A percentile compares a stretch with the other conserved stretches of the same genome.
Conservation (phyloP, 23 red algal genomes). For the Agarophyton chilense region DNA sequence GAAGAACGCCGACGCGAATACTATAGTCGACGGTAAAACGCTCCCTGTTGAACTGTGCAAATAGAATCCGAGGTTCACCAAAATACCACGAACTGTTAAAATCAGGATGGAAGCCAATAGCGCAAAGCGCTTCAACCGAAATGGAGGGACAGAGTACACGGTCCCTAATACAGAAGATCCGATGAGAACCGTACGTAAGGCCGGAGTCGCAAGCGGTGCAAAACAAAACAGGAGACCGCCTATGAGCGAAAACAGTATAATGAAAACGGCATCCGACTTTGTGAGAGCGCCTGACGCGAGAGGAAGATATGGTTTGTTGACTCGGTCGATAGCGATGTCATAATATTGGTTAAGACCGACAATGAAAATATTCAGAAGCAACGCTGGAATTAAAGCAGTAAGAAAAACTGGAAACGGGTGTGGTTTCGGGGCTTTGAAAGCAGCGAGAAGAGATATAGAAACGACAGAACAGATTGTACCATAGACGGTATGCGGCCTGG, state of each 20-base stretch:
- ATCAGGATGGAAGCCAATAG: constrained; percentile 83
- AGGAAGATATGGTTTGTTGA: constrained; percentile 98
- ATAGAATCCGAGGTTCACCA: constrained; percentile 94
- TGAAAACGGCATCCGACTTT: constrained; percentile 41
- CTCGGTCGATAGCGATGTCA: constrained; percentile 82
- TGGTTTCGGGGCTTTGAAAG: not conserved
- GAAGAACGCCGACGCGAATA: constrained; percentile 78
- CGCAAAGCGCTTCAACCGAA: constrained; percentile 92
- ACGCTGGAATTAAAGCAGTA: constrained; percentile 68
- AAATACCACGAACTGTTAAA: constrained; percentile 77
- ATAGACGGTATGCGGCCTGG: constrained; percentile 87
- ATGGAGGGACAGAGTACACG: constrained; percentile 83
- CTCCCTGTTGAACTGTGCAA: constrained; percentile 31
- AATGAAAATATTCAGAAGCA: constrained; percentile 94
- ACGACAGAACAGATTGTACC: constrained; percentile 76
- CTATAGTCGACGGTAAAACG: constrained; percentile 35
- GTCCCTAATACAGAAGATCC: constrained; percentile 73
- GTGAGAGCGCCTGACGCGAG: constrained; percentile 83
- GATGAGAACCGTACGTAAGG: constrained; percentile 68
- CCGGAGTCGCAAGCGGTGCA: constrained; percentile 56
- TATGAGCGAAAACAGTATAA: constrained; percentile 41
- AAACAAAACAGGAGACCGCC: constrained; percentile 60
- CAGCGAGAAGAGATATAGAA: constrained; percentile 70
- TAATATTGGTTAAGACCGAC: constrained; percentile 95
- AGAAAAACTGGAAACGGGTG: constrained; percentile 35